These are phyloP conservation scores for Rhodotorula paludigena DNA, from an alignment of 768 basidiomycete species.

Conservation along the genomic window DNA sequence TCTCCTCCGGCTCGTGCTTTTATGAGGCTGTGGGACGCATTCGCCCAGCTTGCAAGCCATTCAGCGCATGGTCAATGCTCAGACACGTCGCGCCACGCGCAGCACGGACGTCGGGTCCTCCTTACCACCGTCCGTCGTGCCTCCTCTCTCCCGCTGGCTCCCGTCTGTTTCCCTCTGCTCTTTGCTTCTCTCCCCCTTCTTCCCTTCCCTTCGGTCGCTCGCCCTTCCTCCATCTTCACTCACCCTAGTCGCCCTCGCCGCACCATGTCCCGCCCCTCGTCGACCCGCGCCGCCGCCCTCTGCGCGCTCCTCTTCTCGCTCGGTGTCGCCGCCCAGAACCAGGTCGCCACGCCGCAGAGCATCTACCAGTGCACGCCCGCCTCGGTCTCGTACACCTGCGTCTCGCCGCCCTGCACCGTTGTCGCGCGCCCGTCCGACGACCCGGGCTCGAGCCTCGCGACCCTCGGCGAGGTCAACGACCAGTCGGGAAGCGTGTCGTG, in stretches of 20 bases:
- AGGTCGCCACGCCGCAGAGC: background rate
- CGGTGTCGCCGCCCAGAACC: background rate
- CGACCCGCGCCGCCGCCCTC: background rate
- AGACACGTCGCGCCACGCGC: too few species aligned
- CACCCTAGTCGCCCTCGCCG: background rate
- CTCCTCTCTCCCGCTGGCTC: background rate
- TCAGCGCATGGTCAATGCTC: too few species aligned
- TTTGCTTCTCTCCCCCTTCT: too few species aligned
- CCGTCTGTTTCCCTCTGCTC: background rate
- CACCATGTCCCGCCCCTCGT: conserved; percentile 3
- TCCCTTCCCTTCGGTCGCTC: background rate
- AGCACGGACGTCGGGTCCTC: background rate
- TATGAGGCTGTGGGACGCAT: too few species aligned
- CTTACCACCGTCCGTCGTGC: too few species aligned
- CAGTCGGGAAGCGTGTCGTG: background rate
- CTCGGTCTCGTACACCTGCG: conserved; percentile 8
- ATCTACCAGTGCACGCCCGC: conserved; percentile 19
- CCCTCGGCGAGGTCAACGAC: conserved; percentile 8
- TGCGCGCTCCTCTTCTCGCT: background rate
- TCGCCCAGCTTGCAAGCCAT: too few species aligned
- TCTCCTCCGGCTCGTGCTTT: too few species aligned
- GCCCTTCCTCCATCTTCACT: background rate
- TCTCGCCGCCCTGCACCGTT: conserved; percentile 10
- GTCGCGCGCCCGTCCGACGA: conserved; percentile 20
- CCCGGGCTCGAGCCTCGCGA: background rate